phyloP scores from a whole-genome alignment of 805 yeast genomes.

The Sugiyamaella valdiviana region DNA sequence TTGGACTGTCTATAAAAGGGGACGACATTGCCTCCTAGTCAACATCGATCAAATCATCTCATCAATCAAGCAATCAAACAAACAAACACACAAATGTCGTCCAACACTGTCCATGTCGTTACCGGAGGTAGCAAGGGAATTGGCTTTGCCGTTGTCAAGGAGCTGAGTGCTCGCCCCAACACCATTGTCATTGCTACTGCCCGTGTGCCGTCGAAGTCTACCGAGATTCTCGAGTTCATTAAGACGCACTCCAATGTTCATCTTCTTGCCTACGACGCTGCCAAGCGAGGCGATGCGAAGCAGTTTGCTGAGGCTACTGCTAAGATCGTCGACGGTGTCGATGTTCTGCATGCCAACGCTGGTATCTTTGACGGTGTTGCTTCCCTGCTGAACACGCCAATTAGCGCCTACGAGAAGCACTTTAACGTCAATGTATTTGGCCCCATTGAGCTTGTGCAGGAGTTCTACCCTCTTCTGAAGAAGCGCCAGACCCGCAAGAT shows the following conservation, averaged over 20 bases:
- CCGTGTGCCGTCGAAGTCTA: conserved; percentile 13
- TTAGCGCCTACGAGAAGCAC: conserved; percentile 15
- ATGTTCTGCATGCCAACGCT: conserved; percentile 27
- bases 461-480: conserved; percentile 22
- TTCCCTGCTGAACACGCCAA: background rate
- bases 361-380: conserved; percentile 20
- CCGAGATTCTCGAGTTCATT: conserved; percentile 12
- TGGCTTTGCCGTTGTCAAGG: conserved; percentile 32
- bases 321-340: conserved; percentile 22
- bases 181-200: conserved; percentile 26
- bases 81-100: background rate
- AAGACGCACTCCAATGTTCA: conserved; percentile 19
- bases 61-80: background rate
- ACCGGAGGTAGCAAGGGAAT: conserved; percentile 35
- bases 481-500: conserved; percentile 24
- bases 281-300: conserved; percentile 19
- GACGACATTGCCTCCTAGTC: background rate
- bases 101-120: conserved; percentile 29
- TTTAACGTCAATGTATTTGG: conserved; percentile 26
- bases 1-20: background rate
- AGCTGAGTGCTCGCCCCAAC: conserved; percentile 20
- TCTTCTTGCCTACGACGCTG: conserved; percentile 23
- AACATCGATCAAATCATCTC: background rate
- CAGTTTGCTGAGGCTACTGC: conserved; percentile 14
- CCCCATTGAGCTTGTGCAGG: conserved; percentile 22